These are phyloP conservation scores for Fusarium sp. DNA, from an alignment of 2,329 filamentous ascomycete genomes.

Conservation along the genomic window DNA sequence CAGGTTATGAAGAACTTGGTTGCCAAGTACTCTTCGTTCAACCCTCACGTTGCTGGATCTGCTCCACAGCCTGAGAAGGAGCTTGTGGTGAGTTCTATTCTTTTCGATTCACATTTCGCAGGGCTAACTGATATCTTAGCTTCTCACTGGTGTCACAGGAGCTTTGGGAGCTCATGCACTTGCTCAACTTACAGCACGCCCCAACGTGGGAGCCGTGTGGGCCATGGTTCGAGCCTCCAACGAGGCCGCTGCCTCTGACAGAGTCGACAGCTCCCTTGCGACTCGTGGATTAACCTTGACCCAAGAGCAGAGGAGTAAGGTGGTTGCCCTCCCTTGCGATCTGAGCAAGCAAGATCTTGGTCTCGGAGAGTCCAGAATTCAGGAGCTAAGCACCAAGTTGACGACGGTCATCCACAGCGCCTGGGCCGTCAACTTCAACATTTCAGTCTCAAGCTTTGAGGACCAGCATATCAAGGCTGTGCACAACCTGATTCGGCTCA, in stretches of 20 bases:
- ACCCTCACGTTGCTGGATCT: constrained; percentile 35
- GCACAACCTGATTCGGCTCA: constrained; percentile 58
- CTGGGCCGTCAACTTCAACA: constrained; percentile 69
- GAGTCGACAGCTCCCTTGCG: constrained; percentile 26
- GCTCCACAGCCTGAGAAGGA: constrained; percentile 43
- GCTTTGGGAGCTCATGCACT: constrained; percentile 70
- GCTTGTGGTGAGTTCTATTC: constrained; percentile 44
- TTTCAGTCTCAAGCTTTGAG: constrained; percentile 62
- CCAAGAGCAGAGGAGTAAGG: constrained; percentile 38
- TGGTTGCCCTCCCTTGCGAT: constrained; percentile 35
- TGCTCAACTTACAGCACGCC: constrained; percentile 66
- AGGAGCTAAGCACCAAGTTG: constrained; percentile 47
- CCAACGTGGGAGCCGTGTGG: constrained; percentile 66
- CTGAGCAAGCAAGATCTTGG: constrained; percentile 33
- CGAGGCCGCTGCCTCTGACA: constrained; percentile 5
- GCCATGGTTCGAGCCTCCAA: constrained; percentile 32
- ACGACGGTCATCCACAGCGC: constrained; percentile 62
- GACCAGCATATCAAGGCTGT: constrained; percentile 59
- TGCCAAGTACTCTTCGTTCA: constrained; percentile 53
- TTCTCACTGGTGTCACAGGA: constrained; percentile 72
- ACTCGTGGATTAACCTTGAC: constrained; percentile 18
- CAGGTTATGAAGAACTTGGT: constrained; percentile 50
- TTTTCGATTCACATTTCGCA: fast-evolving
- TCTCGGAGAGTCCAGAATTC: constrained; percentile 40
- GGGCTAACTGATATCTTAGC: constrained; percentile 28